Percentiles rank a stretch among this genome's conserved stretches.
These are phyloP conservation scores for Musa troglodytarum DNA, from an alignment of 176 grass and related monocot genomes.

Conservation along the genomic window DNA sequence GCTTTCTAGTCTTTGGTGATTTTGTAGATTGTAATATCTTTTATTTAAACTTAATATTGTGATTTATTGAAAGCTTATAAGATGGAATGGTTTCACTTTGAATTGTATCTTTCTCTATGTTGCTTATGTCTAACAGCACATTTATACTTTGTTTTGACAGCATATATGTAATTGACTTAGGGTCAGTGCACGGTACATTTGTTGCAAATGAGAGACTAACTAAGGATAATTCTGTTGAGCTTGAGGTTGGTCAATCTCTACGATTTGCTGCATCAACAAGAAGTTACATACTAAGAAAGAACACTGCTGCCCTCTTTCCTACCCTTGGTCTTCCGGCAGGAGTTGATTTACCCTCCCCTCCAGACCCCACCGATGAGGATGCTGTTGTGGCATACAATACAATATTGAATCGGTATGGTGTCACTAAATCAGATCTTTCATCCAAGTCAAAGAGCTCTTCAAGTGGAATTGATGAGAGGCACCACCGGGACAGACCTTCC, in stretches of 20 bases:
- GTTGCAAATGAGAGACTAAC: constrained; percentile 89
- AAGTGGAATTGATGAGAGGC: constrained; percentile 25
- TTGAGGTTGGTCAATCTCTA: constrained; percentile 94
- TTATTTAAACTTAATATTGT: neutral
- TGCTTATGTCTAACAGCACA: neutral
- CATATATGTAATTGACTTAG: constrained; percentile 87
- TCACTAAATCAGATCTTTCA: constrained; percentile 34
- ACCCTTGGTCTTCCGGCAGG: constrained; percentile 41
- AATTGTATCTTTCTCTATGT: neutral
- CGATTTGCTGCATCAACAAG: constrained; percentile 89
- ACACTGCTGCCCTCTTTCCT: constrained; percentile 54
- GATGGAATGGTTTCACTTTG: neutral
- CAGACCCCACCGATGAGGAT: constrained; percentile 78
- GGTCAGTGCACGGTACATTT: constrained; percentile 94
- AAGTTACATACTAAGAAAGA: constrained; percentile 71
- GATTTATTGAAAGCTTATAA: neutral
- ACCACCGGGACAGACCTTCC: constrained; percentile 30
- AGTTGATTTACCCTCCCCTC: constrained; percentile 84
- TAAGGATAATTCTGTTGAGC: constrained; percentile 78
- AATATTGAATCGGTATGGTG: constrained; percentile 84
- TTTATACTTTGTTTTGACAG: constrained; percentile 31
- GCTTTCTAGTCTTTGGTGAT: too few relatives aligned
- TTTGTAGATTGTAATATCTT: neutral
- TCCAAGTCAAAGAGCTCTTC: constrained; percentile 32
- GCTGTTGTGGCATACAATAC: constrained; percentile 93